phyloP scores from a whole-genome alignment of 1,284 basidiomycete species.

The Porogramme epimiltina region DNA sequence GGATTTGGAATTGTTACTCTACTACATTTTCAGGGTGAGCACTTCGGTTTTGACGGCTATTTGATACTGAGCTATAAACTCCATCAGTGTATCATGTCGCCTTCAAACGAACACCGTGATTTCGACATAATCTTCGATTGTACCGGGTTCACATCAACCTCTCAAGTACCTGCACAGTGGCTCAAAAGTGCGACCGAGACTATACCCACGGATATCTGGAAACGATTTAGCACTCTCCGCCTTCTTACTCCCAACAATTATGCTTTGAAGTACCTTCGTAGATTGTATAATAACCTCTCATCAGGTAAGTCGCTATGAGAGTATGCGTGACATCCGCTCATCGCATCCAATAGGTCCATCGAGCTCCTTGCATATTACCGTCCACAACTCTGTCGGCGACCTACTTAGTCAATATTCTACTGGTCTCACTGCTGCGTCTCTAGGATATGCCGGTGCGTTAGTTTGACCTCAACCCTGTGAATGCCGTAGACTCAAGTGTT shows the following conservation, averaged over 20 bases:
- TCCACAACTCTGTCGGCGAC: slow-evolving; percentile 39
- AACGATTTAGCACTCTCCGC: slow-evolving; percentile 59
- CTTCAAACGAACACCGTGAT: slow-evolving; percentile 46
- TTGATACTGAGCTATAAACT: background rate
- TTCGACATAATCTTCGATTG: slow-evolving; percentile 85
- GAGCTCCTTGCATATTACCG: slow-evolving; percentile 20
- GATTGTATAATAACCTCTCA: slow-evolving; percentile 76
- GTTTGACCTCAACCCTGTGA: too few species aligned
- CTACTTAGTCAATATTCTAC: slow-evolving; percentile 57
- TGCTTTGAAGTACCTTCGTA: slow-evolving; percentile 73
- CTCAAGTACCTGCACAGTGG: slow-evolving; percentile 83
- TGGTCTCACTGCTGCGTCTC: slow-evolving; percentile 43
- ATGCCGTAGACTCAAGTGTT: slow-evolving; percentile 7
- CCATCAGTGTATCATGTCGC: slow-evolving; percentile 40
- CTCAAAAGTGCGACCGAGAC: slow-evolving; percentile 80
- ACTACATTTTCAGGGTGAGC: slow-evolving; percentile 76
- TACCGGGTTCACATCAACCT: slow-evolving; percentile 76
- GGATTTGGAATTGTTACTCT: slow-evolving; percentile 85
- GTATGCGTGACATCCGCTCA: background rate
- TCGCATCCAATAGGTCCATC: slow-evolving; percentile 16
- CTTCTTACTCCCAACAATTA: slow-evolving; percentile 82
- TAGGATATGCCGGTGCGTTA: slow-evolving; percentile 59
- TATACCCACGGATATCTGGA: slow-evolving; percentile 69
- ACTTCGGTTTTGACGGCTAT: too few species aligned
- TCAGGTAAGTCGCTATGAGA: slow-evolving; percentile 56